These are phyloP conservation scores for Chlorella vulgaris DNA, from an alignment of 139 green algal genomes.

Conservation along the genomic window DNA sequence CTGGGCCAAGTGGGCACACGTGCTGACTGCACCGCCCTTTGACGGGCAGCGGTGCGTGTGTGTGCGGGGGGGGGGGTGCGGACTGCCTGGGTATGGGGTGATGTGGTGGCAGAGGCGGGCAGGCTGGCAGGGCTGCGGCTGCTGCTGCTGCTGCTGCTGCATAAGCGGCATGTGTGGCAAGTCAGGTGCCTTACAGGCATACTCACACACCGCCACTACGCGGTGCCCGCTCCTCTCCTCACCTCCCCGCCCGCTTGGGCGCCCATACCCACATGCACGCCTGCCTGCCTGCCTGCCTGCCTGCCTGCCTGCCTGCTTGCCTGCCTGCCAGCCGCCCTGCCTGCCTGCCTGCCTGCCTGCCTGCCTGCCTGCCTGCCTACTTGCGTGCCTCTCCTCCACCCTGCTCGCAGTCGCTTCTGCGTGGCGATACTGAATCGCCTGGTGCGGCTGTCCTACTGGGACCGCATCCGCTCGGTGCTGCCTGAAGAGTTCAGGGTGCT, in stretches of 20 bases:
- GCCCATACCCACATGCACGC: background rate
- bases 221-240: too few relatives aligned
- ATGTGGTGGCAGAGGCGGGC: background rate
- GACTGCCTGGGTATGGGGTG: too few relatives aligned
- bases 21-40: conserved; percentile 65
- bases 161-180: too few relatives aligned
- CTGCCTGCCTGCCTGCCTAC: too few relatives aligned
- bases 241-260: background rate
- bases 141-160: too few relatives aligned
- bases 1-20: conserved; percentile 81
- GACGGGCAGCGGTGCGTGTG: conserved; percentile 62
- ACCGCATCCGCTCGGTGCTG: conserved; percentile 49
- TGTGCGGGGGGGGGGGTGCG: too few relatives aligned
- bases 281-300: background rate
- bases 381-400: background rate
- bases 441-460: conserved; percentile 71
- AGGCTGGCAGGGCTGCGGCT: too few relatives aligned
- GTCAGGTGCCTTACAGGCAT: too few relatives aligned
- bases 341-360: too few relatives aligned
- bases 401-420: conserved; percentile 52
- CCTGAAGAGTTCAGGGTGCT: conserved; percentile 61
- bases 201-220: too few relatives aligned
- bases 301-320: background rate
- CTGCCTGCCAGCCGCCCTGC: too few relatives aligned
- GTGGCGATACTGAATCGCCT: conserved; percentile 65